phyloP scores from a whole-genome alignment of 2,329 filamentous ascomycete genomes.

The Periglandula ipomoeae region DNA sequence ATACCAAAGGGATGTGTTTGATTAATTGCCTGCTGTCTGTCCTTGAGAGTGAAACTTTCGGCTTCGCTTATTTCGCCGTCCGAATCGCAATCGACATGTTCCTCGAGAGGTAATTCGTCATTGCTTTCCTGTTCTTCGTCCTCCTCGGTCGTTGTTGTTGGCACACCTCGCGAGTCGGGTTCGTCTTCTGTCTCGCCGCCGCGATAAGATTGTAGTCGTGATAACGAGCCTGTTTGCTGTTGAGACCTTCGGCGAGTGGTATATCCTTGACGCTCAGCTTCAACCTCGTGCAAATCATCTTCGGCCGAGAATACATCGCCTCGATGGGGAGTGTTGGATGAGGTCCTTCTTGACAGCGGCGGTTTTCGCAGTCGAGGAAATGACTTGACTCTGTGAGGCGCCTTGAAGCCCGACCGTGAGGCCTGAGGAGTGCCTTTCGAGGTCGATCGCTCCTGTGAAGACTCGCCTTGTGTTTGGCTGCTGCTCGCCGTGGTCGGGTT shows the following conservation, averaged over 20 bases:
- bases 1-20: conserved; percentile 98
- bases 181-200: conserved; percentile 15
- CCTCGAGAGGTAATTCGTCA: conserved; percentile 35
- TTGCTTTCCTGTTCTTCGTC: conserved; percentile 17
- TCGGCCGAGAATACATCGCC: conserved; percentile 87
- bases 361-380: conserved; percentile 58
- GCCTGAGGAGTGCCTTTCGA: conserved; percentile 21
- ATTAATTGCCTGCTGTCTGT: conserved; percentile 96
- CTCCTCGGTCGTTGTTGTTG: conserved; percentile 12
- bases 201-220: conserved; percentile 32
- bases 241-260: conserved; percentile 25
- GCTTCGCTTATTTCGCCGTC: conserved; percentile 76
- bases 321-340: conserved; percentile 69
- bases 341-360: conserved; percentile 60
- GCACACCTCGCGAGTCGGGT: conserved; percentile 10
- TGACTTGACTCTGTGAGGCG: conserved; percentile 38
- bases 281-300: conserved; percentile 74
- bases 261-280: conserved; percentile 44
- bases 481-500: conserved; percentile 14
- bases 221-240: conserved; percentile 22
- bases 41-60: conserved; percentile 95
- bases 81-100: conserved; percentile 51
- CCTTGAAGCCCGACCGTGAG: conserved; percentile 31
- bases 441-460: conserved; percentile 26
- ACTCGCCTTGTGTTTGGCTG: conserved; percentile 25